Percentiles rank a stretch among this genome's conserved stretches.
These are phyloP conservation scores for Penicillium sp. DNA, from an alignment of 2,329 filamentous ascomycete genomes.

Conservation along the genomic window DNA sequence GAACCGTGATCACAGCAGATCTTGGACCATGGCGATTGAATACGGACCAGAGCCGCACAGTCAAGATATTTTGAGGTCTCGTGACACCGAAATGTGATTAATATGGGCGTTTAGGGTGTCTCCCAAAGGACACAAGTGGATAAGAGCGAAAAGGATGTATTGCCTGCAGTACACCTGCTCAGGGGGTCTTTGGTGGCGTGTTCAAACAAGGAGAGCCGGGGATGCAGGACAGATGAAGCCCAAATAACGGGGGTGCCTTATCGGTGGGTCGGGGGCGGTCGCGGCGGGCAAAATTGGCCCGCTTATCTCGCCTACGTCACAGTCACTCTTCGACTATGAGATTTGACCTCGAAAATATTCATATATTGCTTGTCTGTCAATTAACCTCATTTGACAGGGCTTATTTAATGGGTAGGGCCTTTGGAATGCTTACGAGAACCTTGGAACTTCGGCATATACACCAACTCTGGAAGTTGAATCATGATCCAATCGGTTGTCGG, in stretches of 20 bases:
- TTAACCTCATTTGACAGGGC: no score
- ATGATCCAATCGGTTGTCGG: no score
- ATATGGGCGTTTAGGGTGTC: not conserved
- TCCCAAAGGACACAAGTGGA: not conserved
- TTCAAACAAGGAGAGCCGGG: not conserved
- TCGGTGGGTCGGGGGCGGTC: slow-evolving; percentile 11
- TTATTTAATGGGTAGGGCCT: no score
- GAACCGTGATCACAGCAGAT: not conserved
- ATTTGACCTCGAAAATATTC: not conserved
- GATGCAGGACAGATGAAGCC: slow-evolving; percentile 1
- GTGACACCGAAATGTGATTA: not conserved
- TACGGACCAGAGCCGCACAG: not conserved
- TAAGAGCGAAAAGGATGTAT: not conserved
- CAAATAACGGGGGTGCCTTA: slow-evolving; percentile 6
- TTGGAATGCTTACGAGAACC: no score
- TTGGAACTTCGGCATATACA: no score
- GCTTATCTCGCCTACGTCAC: slow-evolving; percentile 7
- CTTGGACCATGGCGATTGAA: not conserved
- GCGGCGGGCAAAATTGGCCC: not conserved
- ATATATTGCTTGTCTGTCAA: not conserved
- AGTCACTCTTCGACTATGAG: not conserved
- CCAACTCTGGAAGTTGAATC: no score
- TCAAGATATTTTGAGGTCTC: not conserved
- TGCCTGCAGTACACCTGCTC: not conserved
- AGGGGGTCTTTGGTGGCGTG: not conserved